These are phyloP conservation scores for Talaromyces atroroseus DNA, from an alignment of 2,329 filamentous ascomycete genomes.

Conservation along the genomic window DNA sequence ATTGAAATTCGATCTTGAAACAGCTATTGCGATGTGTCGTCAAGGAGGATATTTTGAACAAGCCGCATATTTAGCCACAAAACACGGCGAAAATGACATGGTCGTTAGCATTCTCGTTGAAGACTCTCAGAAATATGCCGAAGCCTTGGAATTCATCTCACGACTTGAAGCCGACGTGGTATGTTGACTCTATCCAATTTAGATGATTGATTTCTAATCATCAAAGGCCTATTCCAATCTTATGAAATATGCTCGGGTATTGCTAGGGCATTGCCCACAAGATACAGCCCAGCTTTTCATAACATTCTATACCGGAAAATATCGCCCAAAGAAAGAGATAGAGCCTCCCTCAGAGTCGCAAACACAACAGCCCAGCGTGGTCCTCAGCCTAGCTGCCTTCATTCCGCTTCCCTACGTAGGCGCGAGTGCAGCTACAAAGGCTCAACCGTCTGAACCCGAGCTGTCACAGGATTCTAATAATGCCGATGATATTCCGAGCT, in stretches of 20 bases:
- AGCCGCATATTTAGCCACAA: slow-evolving; percentile 88
- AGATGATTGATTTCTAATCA: background rate
- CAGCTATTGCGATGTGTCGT: slow-evolving; percentile 93
- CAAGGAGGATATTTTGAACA: slow-evolving; percentile 97
- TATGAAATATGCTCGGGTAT: slow-evolving; percentile 89
- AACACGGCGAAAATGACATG: slow-evolving; percentile 87
- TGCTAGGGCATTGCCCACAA: slow-evolving; percentile 78
- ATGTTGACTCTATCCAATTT: slow-evolving; percentile 29
- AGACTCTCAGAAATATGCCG: slow-evolving; percentile 82
- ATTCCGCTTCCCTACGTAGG: slow-evolving; percentile 84
- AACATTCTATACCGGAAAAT: slow-evolving; percentile 87
- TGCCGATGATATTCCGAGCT: slow-evolving; percentile 50
- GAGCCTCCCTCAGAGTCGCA: slow-evolving; percentile 45
- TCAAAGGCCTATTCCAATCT: slow-evolving; percentile 73
- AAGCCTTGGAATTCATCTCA: slow-evolving; percentile 89
- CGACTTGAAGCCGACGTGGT: slow-evolving; percentile 72
- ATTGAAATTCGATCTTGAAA: slow-evolving; percentile 93
- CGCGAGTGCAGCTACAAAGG: slow-evolving; percentile 45
- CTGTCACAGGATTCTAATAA: slow-evolving; percentile 20
- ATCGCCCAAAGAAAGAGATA: slow-evolving; percentile 63
- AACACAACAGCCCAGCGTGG: slow-evolving; percentile 59
- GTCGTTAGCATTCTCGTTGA: slow-evolving; percentile 96
- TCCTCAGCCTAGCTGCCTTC: slow-evolving; percentile 79
- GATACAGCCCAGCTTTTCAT: slow-evolving; percentile 85
- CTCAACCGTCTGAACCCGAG: slow-evolving; percentile 23